Evolutionary conservation across 345 rosid genomes (phyloP), one percentile per base, ranked within the genome.

Genomic region (Eutrema japonicum): DNA sequence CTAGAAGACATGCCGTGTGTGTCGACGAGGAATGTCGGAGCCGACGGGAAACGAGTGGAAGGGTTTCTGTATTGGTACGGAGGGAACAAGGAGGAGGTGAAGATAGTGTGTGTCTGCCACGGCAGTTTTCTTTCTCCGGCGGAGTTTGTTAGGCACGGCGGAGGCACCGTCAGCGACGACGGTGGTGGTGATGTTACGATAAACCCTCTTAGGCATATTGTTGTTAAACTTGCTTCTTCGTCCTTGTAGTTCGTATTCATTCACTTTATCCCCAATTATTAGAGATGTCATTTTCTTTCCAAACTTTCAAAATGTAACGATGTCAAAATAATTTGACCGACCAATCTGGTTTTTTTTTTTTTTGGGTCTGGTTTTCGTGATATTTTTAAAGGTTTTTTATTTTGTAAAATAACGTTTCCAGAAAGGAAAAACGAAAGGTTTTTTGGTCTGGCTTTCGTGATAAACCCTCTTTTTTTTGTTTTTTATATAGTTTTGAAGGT

Each of bases 121-220:
- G 89, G 89, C 3, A 63, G 70, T 37, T 81, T 82, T 63, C 69
- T 82, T 8, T 73, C 82, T 3, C 89, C 89, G 3, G 77, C 75
- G 9, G 89, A 84, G 30, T 85, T 87, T 14, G 74, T 85, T 14
- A 75, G 60, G 68, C 89, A 84, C 40, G 85, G 86, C 32, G 85
- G 85, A 8, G 71, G 70, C 12, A 47, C 42, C 59, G 18, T 53
- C 2, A 8, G 26, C 14, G 50, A 64, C 18, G 61, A 33, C 6
- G 13, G 57, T 36, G 90, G 82, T 13, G 84, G 78, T 13, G 89
- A 84, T 35, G 85, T 87, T 11, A 83, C 72, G 42, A 54, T 27
- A 1, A 83, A 90, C 75, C 96, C 96, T 1, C 96, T 90, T 33
- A 77, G 86, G 83, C 92, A 85, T 73, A 90, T 90, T 52, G 96